Percentiles rank a stretch among this genome's conserved stretches.
phyloP scores from a whole-genome alignment of 176 grass and related monocot species.

The Hordeum marinum region DNA sequence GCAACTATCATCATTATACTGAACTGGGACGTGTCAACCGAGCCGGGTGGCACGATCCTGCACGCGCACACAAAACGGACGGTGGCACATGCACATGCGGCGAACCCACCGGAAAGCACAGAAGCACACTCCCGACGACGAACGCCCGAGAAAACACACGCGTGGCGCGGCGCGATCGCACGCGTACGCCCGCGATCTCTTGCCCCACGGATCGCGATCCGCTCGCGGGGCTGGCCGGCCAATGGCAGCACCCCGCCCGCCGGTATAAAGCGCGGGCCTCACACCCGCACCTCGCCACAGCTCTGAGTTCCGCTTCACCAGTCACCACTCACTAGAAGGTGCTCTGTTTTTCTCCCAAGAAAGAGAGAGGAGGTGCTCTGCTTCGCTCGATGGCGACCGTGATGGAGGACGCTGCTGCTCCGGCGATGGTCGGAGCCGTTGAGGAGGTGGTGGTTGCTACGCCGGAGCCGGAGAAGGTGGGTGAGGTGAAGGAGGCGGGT shows the following conservation, averaged over 20 bases:
- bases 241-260: conserved; percentile 8
- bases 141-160: conserved; percentile 17
- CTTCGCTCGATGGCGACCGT: conserved; percentile 22
- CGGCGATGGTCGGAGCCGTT: not conserved
- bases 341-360: not conserved
- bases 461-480: not conserved
- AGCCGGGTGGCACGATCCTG: too few relatives aligned
- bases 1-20: too few relatives aligned
- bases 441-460: not conserved
- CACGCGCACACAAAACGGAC: too few relatives aligned
- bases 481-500: not conserved
- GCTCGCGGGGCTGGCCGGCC: not conserved
- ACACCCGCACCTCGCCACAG: not conserved
- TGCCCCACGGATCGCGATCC: conserved; percentile 37
- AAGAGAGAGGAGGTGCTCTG: not conserved
- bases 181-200: conserved; percentile 23
- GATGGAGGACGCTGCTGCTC: conserved; percentile 2
- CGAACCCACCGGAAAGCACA: conserved; percentile 38
- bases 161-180: not conserved
- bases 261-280: conserved; percentile 15
- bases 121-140: not conserved
- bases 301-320: not conserved
- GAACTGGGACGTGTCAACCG: too few relatives aligned
- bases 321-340: not conserved
- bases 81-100: too few relatives aligned